These are phyloP conservation scores for Silybum marianum DNA, from an alignment of 129 eudicot genomes.

Conservation along the genomic window DNA sequence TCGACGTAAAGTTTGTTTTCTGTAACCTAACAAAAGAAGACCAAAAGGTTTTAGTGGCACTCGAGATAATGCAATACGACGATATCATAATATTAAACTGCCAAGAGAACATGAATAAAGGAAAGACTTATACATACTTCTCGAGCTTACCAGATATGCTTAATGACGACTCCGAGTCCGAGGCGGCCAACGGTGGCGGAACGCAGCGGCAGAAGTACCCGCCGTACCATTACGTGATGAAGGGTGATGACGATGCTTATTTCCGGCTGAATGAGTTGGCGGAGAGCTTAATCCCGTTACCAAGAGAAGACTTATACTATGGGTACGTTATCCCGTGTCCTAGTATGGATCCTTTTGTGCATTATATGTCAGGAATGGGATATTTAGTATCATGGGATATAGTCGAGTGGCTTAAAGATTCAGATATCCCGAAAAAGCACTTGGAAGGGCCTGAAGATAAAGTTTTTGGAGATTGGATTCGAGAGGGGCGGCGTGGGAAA, in stretches of 20 bases:
- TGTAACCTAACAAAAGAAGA: conserved; percentile 94
- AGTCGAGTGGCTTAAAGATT: conserved; percentile 70
- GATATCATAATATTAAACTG: conserved; percentile 85
- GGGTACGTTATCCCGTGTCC: conserved; percentile 89
- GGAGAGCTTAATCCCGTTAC: conserved; percentile 62
- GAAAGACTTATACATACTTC: conserved; percentile 82
- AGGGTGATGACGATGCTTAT: conserved; percentile 80
- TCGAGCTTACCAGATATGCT: conserved; percentile 79
- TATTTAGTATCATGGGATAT: conserved; percentile 83
- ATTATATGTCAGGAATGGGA: conserved; percentile 98
- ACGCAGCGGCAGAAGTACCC: conserved; percentile 22
- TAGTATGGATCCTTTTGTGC: conserved; percentile 84
- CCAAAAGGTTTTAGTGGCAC: conserved; percentile 66
- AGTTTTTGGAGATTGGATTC: conserved; percentile 73
- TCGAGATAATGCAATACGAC: conserved; percentile 75
- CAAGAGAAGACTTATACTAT: conserved; percentile 75
- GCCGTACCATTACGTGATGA: conserved; percentile 62
- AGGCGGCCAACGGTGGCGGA: neutral
- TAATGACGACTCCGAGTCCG: conserved; percentile 4
- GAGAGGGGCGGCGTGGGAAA: conserved; percentile 62
- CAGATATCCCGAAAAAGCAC: conserved; percentile 61
- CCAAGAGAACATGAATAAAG: conserved; percentile 84
- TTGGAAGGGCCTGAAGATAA: conserved; percentile 75
- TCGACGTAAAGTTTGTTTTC: conserved; percentile 79
- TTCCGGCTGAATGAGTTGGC: conserved; percentile 60